phyloP scores from a whole-genome alignment of 2,329 filamentous ascomycete genomes.

The Xylariaceae sp. region DNA sequence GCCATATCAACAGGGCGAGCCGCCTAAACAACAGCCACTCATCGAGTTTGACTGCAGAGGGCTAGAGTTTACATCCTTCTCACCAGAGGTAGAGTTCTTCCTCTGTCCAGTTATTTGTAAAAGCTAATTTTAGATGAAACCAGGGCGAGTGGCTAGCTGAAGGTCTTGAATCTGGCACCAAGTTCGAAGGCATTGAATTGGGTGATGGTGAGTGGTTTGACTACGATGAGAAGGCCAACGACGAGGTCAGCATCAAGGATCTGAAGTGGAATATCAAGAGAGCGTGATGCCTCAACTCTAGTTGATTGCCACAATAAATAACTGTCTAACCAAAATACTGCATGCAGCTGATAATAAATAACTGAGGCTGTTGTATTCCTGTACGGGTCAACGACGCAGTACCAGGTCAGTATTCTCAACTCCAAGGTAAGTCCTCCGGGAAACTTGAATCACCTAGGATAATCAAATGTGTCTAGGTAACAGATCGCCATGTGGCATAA shows the following conservation, averaged over 20 bases:
- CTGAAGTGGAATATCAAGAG: constrained; percentile 85
- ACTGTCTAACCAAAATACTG: no score
- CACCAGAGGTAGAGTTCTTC: constrained; percentile 71
- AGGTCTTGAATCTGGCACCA: constrained; percentile 79
- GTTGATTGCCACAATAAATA: no score
- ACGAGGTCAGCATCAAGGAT: constrained; percentile 92
- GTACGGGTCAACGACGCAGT: no score
- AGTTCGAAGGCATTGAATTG: constrained; percentile 83
- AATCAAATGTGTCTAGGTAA: no score
- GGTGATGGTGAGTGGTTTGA: constrained; percentile 96
- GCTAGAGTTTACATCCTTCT: constrained; percentile 90
- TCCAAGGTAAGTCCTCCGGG: no score
- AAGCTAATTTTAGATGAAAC: constrained; percentile 18
- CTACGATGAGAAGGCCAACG: constrained; percentile 91
- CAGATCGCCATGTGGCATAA: no score
- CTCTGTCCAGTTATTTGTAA: neutral
- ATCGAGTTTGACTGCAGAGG: constrained; percentile 94
- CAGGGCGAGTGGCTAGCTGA: constrained; percentile 91
- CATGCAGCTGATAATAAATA: no score
- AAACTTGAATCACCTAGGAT: no score
- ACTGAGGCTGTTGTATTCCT: no score
- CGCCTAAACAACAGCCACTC: constrained; percentile 78
- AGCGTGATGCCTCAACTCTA: constrained; percentile 57
- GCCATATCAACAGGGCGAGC: constrained; percentile 73
- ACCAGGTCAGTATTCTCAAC: no score